A percentile compares a stretch with the other conserved stretches of the same genome.
phyloP scores from a whole-genome alignment of 148 eudicot species.

The Vaccinium myrtillus region DNA sequence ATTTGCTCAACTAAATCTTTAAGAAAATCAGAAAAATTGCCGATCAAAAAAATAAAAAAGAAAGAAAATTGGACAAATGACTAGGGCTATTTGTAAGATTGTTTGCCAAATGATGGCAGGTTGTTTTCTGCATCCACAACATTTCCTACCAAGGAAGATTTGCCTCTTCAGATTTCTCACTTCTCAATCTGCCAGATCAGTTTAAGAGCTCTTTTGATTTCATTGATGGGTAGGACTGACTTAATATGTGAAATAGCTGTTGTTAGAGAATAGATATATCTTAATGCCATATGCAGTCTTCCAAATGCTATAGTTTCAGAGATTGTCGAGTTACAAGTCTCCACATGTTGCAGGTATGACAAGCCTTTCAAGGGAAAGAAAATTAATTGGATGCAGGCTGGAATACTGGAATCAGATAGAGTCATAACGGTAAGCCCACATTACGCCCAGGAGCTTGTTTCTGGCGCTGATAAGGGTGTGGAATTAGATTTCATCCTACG shows the following conservation, averaged over 20 bases:
- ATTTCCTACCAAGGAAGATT: slow-evolving; percentile 97
- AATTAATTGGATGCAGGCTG: slow-evolving; percentile 98
- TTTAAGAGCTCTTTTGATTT: slow-evolving; percentile 78
- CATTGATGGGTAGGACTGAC: slow-evolving; percentile 71
- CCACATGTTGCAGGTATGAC: slow-evolving; percentile 42
- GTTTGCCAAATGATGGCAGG: slow-evolving; percentile 38
- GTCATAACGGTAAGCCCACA: slow-evolving; percentile 87
- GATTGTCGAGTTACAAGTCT: neutral
- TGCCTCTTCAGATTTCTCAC: slow-evolving; percentile 65
- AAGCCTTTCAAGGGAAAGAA: slow-evolving; percentile 88
- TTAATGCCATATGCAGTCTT: neutral
- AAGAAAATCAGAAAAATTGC: too few relatives aligned
- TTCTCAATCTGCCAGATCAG: slow-evolving; percentile 72
- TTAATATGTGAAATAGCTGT: neutral
- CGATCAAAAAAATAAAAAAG: too few relatives aligned
- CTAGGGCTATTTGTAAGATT: neutral
- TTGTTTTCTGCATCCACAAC: slow-evolving; percentile 96
- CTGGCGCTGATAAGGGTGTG: slow-evolving; percentile 68
- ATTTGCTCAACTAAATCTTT: neutral
- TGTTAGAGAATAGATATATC: neutral
- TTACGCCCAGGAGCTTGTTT: slow-evolving; percentile 75
- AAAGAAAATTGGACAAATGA: neutral
- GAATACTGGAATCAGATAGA: slow-evolving; percentile 64
- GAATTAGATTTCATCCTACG: slow-evolving; percentile 64
- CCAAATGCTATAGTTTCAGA: neutral